A percentile compares a stretch with the other conserved stretches of the same genome.
Conservation (phyloP, 495 filamentous ascomycete genomes). For the Tuber magnatum region DNA sequence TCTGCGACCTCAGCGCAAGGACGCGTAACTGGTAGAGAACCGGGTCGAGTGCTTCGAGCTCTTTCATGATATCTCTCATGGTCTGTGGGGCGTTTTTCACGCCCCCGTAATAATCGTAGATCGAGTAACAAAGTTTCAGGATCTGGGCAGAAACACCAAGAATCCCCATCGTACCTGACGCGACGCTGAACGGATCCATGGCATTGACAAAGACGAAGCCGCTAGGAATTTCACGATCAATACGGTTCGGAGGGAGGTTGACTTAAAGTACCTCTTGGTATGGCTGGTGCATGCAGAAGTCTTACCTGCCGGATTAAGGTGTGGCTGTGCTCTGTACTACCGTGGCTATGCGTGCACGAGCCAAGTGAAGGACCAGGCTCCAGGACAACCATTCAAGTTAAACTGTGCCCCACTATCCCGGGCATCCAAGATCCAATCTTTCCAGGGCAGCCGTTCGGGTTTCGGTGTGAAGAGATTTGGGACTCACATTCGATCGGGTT, state of each 20-base stretch:
- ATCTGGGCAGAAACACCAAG: background rate
- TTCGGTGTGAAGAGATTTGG: background rate
- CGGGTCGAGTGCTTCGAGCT: conserved; percentile 14
- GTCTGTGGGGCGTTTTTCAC: conserved; percentile 15
- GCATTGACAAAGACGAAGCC: background rate
- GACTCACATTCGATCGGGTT: no score
- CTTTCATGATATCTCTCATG: conserved; percentile 13
- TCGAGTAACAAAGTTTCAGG: conserved; percentile 1
- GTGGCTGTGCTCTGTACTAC: background rate
- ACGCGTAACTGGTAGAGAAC: conserved; percentile 14
- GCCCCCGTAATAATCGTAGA: conserved; percentile 14
- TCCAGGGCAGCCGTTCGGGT: background rate
- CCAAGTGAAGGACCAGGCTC: background rate
- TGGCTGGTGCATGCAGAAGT: background rate
- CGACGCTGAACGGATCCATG: background rate
- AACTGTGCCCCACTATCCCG: background rate
- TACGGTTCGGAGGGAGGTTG: background rate
- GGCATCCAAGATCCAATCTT: background rate
- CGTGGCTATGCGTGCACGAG: background rate
- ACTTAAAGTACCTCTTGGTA: background rate
- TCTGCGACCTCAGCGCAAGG: background rate
- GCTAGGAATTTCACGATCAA: background rate
- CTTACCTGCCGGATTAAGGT: background rate
- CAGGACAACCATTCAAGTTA: background rate
- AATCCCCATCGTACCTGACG: background rate